Base-by-base conservation (phyloP, 129 eudicot species). In the Chrysanthemum lavandulifolium region DNA sequence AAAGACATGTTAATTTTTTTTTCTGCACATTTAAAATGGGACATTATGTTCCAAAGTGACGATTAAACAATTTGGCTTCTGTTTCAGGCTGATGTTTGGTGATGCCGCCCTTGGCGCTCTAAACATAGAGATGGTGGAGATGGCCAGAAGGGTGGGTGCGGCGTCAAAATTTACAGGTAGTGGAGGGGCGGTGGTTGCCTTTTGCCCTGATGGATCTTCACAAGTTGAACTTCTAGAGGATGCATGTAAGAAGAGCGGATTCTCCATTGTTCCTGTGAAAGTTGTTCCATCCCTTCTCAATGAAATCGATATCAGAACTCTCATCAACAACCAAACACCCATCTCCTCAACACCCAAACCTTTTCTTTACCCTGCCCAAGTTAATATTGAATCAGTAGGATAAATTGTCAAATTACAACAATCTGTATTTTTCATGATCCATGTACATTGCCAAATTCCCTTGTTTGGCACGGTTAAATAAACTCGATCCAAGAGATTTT, bases 111-210 rank as follows among this genome's bases (percentile, higher is more conserved):
- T 93, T 18, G 98, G 98, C 14, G 86, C 84, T 16, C 49, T 90
- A 27, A 93, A 93, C 75, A 78, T 93, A 73, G 85, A 90, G 87
- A 93, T 93, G 98, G 97, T 93, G 74, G 96, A 93, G 77, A 72
- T 87, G 65, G 98, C 96, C 0, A 81, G 97, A 18, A 77, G 85
- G 19, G 92, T 90, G 4, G 98, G 98, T 49, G 97, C 98, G 10
- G 95, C 98, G 3, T 78, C 97, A 54, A 93, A 93, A 61, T 93
- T 93, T 52, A 93, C 98, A 2, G 98, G 98, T n/a, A 93, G 98
- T 60, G 98, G 97, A 18, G 98, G 98, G 19, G 98, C 97, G 23
- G 98, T 90, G 65, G 92, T 93, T 73, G 97, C 73, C 2, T 90
- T 73, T 77, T 93, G 98, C 79, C 97, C 96, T 0, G 83, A 87